Percentiles rank a stretch among this genome's conserved stretches.
Conservation (phyloP, 768 basidiomycete species). For the Tricholoma hemisulphureum region DNA sequence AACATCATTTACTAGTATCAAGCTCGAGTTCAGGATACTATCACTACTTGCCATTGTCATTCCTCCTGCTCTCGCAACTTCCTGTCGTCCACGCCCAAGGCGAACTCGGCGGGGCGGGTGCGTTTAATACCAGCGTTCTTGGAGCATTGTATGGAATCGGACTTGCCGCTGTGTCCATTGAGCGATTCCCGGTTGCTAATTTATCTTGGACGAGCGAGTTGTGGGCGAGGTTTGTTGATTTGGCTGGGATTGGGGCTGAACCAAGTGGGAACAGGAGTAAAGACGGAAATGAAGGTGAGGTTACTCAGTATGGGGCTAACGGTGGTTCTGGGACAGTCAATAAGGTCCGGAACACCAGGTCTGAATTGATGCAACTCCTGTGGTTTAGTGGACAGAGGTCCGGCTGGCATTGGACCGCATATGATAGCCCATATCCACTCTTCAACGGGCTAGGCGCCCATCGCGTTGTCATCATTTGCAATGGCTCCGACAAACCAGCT, state of each 20-base stretch:
- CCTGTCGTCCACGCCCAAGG: background rate
- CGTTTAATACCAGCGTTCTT: background rate
- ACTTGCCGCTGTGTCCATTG: background rate
- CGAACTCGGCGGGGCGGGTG: background rate
- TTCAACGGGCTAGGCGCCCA: background rate
- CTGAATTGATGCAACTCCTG: background rate
- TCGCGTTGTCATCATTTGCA: background rate
- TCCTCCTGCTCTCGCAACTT: background rate
- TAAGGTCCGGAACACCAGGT: no score
- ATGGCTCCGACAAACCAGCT: background rate
- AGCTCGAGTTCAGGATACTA: no score
- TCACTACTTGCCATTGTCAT: no score
- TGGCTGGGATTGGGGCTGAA: background rate
- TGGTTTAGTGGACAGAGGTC: background rate
- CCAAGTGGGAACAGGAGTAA: background rate
- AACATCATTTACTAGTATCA: no score
- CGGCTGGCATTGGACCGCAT: background rate
- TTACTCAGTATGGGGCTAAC: no score
- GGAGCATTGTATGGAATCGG: background rate
- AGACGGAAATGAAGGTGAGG: no score
- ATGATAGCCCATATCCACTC: background rate
- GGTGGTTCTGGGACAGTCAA: no score
- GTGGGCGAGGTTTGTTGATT: background rate
- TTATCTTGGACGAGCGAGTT: background rate
- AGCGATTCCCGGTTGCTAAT: background rate